Base-by-base conservation (phyloP, 768 basidiomycete genomes). In the Fomitopsis pulvina region DNA sequence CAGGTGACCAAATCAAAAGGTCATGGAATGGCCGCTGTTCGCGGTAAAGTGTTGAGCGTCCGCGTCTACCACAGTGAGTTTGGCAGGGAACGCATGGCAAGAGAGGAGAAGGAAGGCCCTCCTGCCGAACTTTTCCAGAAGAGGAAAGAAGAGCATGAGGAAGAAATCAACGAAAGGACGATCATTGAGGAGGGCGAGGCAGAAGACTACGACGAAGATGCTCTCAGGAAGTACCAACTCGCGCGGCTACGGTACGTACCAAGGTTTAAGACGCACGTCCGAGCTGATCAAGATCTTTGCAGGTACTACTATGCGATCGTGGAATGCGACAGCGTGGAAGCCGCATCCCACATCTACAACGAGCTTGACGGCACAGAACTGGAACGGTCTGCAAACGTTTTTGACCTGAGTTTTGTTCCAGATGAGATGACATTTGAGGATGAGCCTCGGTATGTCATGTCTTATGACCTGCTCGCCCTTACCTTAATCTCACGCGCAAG, bases 271-370 rank as follows among this genome's bases (percentile, higher is more conserved):
- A 38, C 45, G 37, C 40, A 45, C 20, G 32, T 30, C 37, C 48
- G 18, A 22, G 41, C 16, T 2, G 18, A 4, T 18, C 12, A 38
- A 9, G 18, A 9, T 30, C 29, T 21, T 41, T 30, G 39, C 14
- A 96, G 93, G 51, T 99, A 97, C 64, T 95, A 90, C 63, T 99
- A 97, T 68, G 95, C 95, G 12, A 78, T 99, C 47, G 83, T 92
- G 2, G 87, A 89, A 45, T 98, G 92, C 67, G 87, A 94, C 59
- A 76, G 85, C 1, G 71, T 79, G 9, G 76, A 81, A 28, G 76
- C 92, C 3, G 91, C 94, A 8, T 71, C 78, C 2, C 84, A 92
- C 61, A 80, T 94, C 26, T 87, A 86, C 61, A 67, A 75, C 27
- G 93, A 98, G 63, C 76, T 97, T 22, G 89, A 97, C 56, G 93